Percentiles rank a stretch among this genome's conserved stretches.
phyloP scores from a whole-genome alignment of 805 yeast species.

The Candida pseudofarinosa region DNA sequence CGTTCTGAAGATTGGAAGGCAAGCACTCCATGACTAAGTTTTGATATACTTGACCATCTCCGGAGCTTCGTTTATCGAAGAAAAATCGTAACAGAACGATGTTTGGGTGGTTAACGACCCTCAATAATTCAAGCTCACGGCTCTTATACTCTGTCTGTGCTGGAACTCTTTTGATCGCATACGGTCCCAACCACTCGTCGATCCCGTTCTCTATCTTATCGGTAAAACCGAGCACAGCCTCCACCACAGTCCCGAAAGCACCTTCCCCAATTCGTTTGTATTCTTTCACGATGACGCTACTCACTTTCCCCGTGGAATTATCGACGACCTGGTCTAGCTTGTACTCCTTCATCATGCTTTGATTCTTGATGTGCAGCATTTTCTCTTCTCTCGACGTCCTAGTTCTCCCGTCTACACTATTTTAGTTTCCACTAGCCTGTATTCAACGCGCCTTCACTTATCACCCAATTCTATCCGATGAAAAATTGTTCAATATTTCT shows the following conservation, averaged over 20 bases:
- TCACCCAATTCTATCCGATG: too few species aligned
- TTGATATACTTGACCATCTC: slow-evolving; percentile 66
- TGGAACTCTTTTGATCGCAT: slow-evolving; percentile 79
- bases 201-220: slow-evolving; percentile 7
- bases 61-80: slow-evolving; percentile 62
- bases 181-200: slow-evolving; percentile 66
- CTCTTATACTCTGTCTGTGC: slow-evolving; percentile 85
- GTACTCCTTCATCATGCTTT: slow-evolving; percentile 24
- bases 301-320: slow-evolving; percentile 47
- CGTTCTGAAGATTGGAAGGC: slow-evolving; percentile 75
- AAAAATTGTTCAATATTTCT: neutral
- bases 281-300: slow-evolving; percentile 67
- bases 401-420: neutral
- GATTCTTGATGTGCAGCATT: slow-evolving; percentile 1
- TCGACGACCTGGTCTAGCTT: slow-evolving; percentile 49
- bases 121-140: slow-evolving; percentile 71
- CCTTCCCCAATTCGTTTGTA: slow-evolving; percentile 79
- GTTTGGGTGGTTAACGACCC: slow-evolving; percentile 77
- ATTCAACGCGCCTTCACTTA: too few species aligned
- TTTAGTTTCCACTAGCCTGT: too few species aligned
- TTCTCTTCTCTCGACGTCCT: neutral
- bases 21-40: slow-evolving; percentile 84
- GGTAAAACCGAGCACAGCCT: slow-evolving; percentile 48
- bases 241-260: slow-evolving; percentile 81
- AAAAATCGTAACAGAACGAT: slow-evolving; percentile 66